phyloP scores from a whole-genome alignment of 2,329 filamentous ascomycete species.

The Phialemoniopsis sp. region DNA sequence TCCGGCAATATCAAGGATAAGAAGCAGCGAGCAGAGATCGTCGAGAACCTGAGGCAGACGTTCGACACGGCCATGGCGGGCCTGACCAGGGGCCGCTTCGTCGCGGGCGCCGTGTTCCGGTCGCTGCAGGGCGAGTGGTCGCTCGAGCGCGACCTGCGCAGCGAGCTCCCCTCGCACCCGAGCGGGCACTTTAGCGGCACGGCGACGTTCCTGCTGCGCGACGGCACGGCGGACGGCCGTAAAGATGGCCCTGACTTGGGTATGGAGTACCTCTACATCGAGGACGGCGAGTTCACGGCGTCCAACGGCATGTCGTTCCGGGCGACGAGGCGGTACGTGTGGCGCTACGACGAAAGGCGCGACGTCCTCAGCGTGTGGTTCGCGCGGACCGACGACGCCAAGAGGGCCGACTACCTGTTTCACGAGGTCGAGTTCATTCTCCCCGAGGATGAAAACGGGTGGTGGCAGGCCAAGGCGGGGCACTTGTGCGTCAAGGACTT shows the following conservation, averaged over 20 bases:
- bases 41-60: slow-evolving; percentile 40
- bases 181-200: slow-evolving; percentile 62
- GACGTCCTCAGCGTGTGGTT: slow-evolving; percentile 72
- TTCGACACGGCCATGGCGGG: slow-evolving; percentile 34
- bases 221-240: slow-evolving; percentile 50
- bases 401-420: slow-evolving; percentile 68
- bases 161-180: slow-evolving; percentile 52
- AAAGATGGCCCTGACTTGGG: slow-evolving; percentile 19
- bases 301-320: slow-evolving; percentile 51
- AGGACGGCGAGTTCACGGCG: slow-evolving; percentile 62
- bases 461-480: slow-evolving; percentile 61
- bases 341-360: slow-evolving; percentile 59
- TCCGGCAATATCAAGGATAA: slow-evolving; percentile 15
- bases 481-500: slow-evolving; percentile 70
- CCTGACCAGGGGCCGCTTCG: slow-evolving; percentile 43
- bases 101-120: slow-evolving; percentile 64
- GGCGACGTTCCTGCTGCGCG: slow-evolving; percentile 59
- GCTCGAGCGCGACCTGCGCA: slow-evolving; percentile 52
- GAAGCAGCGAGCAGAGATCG: slow-evolving; percentile 31
- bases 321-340: slow-evolving; percentile 65
- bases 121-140: slow-evolving; percentile 68
- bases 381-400: slow-evolving; percentile 57
- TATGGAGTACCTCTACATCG: slow-evolving; percentile 64
- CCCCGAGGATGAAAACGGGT: slow-evolving; percentile 25
- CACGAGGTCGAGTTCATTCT: slow-evolving; percentile 63